These are phyloP conservation scores for Dictyostelium intermedium DNA, from an alignment of 78 protist species.

Conservation along the genomic window DNA sequence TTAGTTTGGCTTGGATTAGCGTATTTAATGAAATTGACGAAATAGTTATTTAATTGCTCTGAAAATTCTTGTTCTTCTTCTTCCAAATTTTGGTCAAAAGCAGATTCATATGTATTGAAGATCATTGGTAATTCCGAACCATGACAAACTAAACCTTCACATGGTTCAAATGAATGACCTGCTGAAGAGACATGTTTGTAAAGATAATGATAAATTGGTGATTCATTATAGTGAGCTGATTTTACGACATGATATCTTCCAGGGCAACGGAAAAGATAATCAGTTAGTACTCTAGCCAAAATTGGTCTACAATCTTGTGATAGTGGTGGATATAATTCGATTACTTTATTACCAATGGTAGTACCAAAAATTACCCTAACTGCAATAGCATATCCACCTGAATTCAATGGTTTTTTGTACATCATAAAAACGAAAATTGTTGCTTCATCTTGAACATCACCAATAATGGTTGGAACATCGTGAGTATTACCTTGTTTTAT, in stretches of 20 bases:
- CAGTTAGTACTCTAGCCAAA: not conserved
- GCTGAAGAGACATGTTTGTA: slow-evolving; percentile 7
- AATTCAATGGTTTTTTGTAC: not conserved
- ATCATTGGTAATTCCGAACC: slow-evolving; percentile 52
- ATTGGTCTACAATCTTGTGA: slow-evolving; percentile 22
- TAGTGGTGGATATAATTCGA: slow-evolving; percentile 24
- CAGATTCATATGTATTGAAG: slow-evolving; percentile 5
- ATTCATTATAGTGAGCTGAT: not conserved
- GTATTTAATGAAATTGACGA: slow-evolving; percentile 4
- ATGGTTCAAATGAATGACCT: slow-evolving; percentile 40
- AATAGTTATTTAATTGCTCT: slow-evolving; percentile 10
- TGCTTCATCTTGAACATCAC: slow-evolving; percentile 20
- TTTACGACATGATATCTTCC: not conserved
- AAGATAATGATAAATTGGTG: slow-evolving; percentile 21
- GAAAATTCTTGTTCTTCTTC: slow-evolving; percentile 4
- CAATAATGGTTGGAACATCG: slow-evolving; percentile 49
- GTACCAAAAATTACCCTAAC: not conserved
- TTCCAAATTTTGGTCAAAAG: not conserved
- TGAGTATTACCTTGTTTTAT: slow-evolving; percentile 13
- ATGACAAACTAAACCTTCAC: slow-evolving; percentile 69
- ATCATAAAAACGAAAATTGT: slow-evolving; percentile 20
- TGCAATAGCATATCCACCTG: not conserved
- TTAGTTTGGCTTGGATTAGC: slow-evolving; percentile 33
- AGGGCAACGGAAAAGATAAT: slow-evolving; percentile 50
- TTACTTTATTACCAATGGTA: not conserved